Base-by-base conservation (phyloP, 352 stramenopile species). In the Globisporangium okanoganense region DNA sequence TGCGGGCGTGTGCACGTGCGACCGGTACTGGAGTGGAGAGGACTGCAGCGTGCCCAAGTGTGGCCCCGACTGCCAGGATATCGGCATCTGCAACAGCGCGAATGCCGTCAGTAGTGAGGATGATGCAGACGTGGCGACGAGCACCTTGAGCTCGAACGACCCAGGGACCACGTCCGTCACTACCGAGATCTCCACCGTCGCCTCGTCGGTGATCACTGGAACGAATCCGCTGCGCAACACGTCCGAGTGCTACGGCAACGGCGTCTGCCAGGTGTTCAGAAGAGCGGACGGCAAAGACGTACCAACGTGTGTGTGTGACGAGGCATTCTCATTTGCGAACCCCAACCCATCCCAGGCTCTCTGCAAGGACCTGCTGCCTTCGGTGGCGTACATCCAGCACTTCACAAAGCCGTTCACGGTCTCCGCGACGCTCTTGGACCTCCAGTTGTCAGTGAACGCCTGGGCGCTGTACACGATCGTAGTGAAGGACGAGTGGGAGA, bases 231-330 rank as follows among this genome's bases (percentile, higher is more conserved):
- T 92, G 18, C 77, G 76, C 1, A 87, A 68, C 40, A 87, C 76
- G 0, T 84, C 83, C 13, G 79, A 90, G 45, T 93, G 83, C 60
- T 93, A 82, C 53, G 81, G 83, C 6, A 90, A 93, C 38, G 83
- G 83, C 18, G 75, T 85, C 14, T 93, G 83, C 29, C 64, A 71
- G 47, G 56, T 82, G 2, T 2, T 59, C 9, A 65, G 40, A 0
- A 58, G 63, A 20, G 57, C 65, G 0, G 56, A 38, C 9, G 72
- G 62, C 16, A 56, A 64, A 18, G 47, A 59, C 13, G 48, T 78
- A 5, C 79, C 83, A 20, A 70, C 47, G 2, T 92, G 83, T 29
- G 59, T 81, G 8, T 92, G 83, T 55, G 81, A 90, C 54, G 79
- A 85, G 58, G 78, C 79, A 0, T 90, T 87, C 65, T 58, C 68